Evolutionary conservation across 495 filamentous ascomycete species (phyloP).

Genomic region (Lasiosphaeris hirsuta): DNA sequence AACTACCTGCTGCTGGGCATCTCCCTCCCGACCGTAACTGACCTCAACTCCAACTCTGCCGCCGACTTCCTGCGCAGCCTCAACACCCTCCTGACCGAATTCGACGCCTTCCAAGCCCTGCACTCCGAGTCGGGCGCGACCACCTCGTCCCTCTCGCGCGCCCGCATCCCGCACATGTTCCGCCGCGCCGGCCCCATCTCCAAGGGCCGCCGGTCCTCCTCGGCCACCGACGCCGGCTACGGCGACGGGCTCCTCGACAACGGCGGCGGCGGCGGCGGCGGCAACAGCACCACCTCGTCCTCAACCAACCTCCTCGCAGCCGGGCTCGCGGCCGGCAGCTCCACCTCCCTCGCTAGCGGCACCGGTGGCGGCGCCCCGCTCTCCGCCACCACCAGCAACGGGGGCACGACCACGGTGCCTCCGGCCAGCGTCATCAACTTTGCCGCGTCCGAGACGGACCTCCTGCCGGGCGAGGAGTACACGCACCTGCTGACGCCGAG

Average conservation of each 20-base stretch:
- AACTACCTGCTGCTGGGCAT: constrained; percentile 92
- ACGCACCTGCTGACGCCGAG: constrained; percentile 82
- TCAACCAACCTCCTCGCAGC: background rate
- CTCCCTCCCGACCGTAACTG: constrained; percentile 82
- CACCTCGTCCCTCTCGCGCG: constrained; percentile 68
- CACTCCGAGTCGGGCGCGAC: constrained; percentile 72
- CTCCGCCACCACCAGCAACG: background rate
- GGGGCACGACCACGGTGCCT: background rate
- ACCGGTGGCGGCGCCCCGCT: background rate
- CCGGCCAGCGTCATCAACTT: constrained; percentile 43
- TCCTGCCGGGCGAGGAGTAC: constrained; percentile 74
- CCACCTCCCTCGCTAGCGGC: background rate
- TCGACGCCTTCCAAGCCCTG: constrained; percentile 85
- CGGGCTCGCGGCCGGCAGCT: background rate
- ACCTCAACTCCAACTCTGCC: constrained; percentile 72
- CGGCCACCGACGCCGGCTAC: constrained; percentile 38
- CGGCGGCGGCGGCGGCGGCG: background rate
- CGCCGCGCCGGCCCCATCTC: constrained; percentile 50
- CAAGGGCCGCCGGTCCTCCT: constrained; percentile 63
- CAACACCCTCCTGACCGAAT: constrained; percentile 82
- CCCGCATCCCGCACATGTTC: constrained; percentile 85
- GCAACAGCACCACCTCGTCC: background rate
- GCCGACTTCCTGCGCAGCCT: constrained; percentile 84
- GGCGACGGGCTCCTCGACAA: background rate
- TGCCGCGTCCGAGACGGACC: constrained; percentile 43